Evolutionary conservation across 2,329 filamentous ascomycete species (phyloP), one percentile per base, ranked within the genome.

Genomic region (Epichloe amarillans): DNA sequence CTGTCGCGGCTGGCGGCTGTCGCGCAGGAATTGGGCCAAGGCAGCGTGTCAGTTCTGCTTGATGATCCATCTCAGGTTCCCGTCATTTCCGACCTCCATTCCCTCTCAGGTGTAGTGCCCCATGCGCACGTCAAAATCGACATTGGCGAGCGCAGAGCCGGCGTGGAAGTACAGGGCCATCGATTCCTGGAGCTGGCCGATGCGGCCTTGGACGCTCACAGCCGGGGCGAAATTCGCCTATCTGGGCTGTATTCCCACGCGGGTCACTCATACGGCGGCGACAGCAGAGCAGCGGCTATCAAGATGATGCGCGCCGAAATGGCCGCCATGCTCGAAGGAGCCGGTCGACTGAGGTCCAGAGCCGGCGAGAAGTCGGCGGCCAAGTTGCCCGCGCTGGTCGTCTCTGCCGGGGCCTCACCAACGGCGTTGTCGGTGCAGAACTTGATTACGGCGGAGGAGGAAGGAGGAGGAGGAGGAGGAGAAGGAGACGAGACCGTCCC

Each of bases 341-440:
- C 61, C 1, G 58, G 59, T 11, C 54, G 54, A 4, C 37, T 62
- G n/a, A 52, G 26, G 7, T 35, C 39, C 11, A 52, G 51, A 15
- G 60, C 60, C 1, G 45, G 51, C 4, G 56, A 58, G n/a, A 46
- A 49, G 39, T 30, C 30, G 30, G 47, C 49, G n/a, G 41, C 56
- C 1, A 33, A 51, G 19, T 51, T 61, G 19, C 56, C 60, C 3
- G 47, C 55, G 26, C 53, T 62, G 50, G 52, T 57, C 1, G 69
- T 91, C 3, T 86, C 83, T 0, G 82, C 88, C 0, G 87, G 87
- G 5, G 86, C 87, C 0, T 88, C 86, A 17, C 87, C 87, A 0
- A 89, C 86, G 0, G 80, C 82, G 1, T 40, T 62, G 47, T 57
- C 60, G 1, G 55, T 62, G 10, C 61, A 62, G 51, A 61, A 62